phyloP scores from a whole-genome alignment of 352 stramenopile genomes.

The Phytophthora cajani region DNA sequence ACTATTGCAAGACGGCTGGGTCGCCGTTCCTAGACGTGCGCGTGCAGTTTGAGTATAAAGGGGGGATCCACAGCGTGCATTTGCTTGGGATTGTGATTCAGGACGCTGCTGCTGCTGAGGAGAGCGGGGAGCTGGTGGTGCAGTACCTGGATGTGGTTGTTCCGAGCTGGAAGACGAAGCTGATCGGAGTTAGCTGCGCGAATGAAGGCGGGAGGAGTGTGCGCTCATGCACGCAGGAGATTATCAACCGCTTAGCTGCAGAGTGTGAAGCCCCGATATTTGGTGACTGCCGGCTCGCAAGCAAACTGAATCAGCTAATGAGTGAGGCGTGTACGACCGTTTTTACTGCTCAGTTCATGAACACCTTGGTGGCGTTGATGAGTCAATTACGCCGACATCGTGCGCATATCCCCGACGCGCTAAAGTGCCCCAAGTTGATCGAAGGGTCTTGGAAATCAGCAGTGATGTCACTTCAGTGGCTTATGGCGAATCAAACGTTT shows the following conservation, averaged over 20 bases:
- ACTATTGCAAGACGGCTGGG: constrained; percentile 14
- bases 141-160: constrained; percentile 28
- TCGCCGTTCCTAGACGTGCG: constrained; percentile 33
- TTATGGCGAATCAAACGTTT: constrained; percentile 16
- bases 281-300: constrained; percentile 12
- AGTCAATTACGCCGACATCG: constrained; percentile 18
- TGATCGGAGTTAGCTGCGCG: constrained; percentile 28
- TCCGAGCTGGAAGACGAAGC: constrained; percentile 20
- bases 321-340: constrained; percentile 21
- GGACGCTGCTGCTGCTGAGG: constrained; percentile 5
- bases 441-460: constrained; percentile 27
- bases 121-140: constrained; percentile 23
- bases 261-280: constrained; percentile 21
- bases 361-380: constrained; percentile 21
- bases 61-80: constrained; percentile 25
- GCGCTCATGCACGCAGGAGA: constrained; percentile 14
- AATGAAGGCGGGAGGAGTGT: constrained; percentile 7
- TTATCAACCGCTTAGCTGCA: constrained; percentile 14
- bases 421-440: constrained; percentile 24
- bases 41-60: constrained; percentile 29
- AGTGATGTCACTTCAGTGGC: constrained; percentile 20
- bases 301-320: constrained; percentile 32
- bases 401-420: constrained; percentile 1
- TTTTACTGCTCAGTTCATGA: constrained; percentile 21
- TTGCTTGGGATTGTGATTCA: constrained; percentile 28